A percentile compares a stretch with the other conserved stretches of the same genome.
phyloP scores from a whole-genome alignment of 495 filamentous ascomycete species.

The Penicillium fimorum region DNA sequence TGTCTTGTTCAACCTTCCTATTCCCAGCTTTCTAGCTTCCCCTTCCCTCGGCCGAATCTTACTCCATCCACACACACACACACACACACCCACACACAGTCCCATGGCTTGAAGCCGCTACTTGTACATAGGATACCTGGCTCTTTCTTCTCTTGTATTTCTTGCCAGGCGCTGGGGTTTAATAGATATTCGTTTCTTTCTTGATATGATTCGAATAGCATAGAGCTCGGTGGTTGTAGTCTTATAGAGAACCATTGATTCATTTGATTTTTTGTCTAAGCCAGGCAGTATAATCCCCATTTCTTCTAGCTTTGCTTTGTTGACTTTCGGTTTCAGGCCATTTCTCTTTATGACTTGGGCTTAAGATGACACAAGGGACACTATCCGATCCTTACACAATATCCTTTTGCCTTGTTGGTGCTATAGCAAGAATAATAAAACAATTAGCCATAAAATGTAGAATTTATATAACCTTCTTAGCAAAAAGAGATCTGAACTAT shows the following conservation, averaged over 20 bases:
- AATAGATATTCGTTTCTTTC: conserved; percentile 1
- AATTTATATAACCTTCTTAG: too few relatives aligned
- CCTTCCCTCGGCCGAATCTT: not conserved
- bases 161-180: conserved; percentile 1
- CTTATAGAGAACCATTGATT: not conserved
- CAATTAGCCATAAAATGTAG: too few relatives aligned
- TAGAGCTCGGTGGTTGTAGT: not conserved
- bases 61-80: too few relatives aligned
- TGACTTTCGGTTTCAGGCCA: too few relatives aligned
- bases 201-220: not conserved
- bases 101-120: not conserved
- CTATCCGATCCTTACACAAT: too few relatives aligned
- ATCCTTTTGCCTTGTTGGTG: too few relatives aligned
- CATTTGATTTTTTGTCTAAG: not conserved
- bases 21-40: not conserved
- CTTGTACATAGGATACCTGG: conserved; percentile 2
- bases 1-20: conserved; percentile 3
- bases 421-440: too few relatives aligned
- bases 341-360: too few relatives aligned
- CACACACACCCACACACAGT: not conserved
- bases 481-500: too few relatives aligned
- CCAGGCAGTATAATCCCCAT: too few relatives aligned
- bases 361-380: too few relatives aligned
- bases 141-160: conserved; percentile 4
- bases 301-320: too few relatives aligned